phyloP scores from a whole-genome alignment of 2,329 filamentous ascomycete genomes.

The Arthrobotrys entomopaga region DNA sequence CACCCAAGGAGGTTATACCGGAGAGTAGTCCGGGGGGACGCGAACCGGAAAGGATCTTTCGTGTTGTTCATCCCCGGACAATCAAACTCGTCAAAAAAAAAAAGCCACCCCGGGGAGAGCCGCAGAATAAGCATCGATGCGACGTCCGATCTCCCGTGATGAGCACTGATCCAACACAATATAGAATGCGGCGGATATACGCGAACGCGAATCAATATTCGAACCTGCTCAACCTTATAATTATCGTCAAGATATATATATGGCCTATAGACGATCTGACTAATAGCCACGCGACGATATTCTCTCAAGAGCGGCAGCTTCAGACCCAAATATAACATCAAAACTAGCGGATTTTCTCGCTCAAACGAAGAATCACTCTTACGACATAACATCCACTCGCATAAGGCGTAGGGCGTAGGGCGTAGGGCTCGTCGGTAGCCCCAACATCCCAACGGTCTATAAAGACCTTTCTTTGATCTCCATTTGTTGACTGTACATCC shows the following conservation, averaged over 20 bases:
- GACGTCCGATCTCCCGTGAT: slow-evolving; percentile 33
- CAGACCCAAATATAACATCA: too few relatives aligned
- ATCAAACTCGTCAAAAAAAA: too few relatives aligned
- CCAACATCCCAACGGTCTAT: not conserved
- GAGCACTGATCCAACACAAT: slow-evolving; percentile 6
- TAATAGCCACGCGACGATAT: too few relatives aligned
- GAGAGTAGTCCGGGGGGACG: not conserved
- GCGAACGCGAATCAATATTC: too few relatives aligned
- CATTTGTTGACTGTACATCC: not conserved
- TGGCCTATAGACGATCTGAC: not conserved
- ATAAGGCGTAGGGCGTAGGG: slow-evolving; percentile 13
- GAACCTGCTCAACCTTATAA: too few relatives aligned
- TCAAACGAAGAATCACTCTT: not conserved
- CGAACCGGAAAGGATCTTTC: not conserved
- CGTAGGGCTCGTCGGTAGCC: slow-evolving; percentile 18
- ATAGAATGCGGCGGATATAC: slow-evolving; percentile 1
- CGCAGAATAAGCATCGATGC: slow-evolving; percentile 15
- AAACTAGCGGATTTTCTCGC: not conserved
- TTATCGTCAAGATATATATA: slow-evolving; percentile 1
- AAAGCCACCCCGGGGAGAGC: not conserved
- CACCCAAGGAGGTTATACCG: too few relatives aligned
- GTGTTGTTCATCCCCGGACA: too few relatives aligned
- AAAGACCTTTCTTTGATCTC: not conserved
- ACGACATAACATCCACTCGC: not conserved
- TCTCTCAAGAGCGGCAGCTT: too few relatives aligned